Evolutionary conservation across 257 asterid species (phyloP), one percentile per base, ranked within the genome.

Genomic region (Ballota nigra): DNA sequence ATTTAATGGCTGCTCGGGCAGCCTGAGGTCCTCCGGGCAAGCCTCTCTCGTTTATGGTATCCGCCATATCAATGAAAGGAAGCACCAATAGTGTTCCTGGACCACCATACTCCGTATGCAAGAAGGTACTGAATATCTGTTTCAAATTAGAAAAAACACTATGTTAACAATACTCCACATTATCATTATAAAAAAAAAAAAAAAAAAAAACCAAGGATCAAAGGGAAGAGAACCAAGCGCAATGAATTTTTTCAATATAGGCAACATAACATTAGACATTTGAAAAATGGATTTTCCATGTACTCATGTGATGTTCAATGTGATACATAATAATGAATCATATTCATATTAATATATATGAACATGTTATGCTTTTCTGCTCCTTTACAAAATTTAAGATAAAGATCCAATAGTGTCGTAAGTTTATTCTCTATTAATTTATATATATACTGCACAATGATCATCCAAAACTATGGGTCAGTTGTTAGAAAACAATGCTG

Each of bases 11-110:
- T 53, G 86, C 88, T 20, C 97, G 81, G n/a, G 98, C 96, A 64
- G 97, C 97, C 68, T 92, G 95, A 10, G 98, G 98, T 53, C 90
- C 98, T 61, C 98, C 97, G 0, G 97, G 98, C 68, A 92, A 84
- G 53, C 94, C 97, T 41, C 82, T 85, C 69, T 92, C 98, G 28
- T 83, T 88, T 51, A 92, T 47, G 51, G 97, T 84, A 76, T 92
- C 94, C 9, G 96, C 97, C 97, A 89, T 92, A 74, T 92, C 97
- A 9, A 89, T 76, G 83, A 92, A 92, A 6, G 98, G 98, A 23
- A 72, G 55, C 6, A 92, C 97, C 86, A 92, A 66, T 40, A 92
- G 84, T 8, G 98, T 89, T 70, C 97, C 98, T 9, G 98, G 98
- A 63, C 98, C 98, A 4, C 98, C 97, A 56, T 92, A 92, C 75